Evolutionary conservation across 2,329 filamentous ascomycete species (phyloP), one percentile per base, ranked within the genome.

Genomic region (Pestalotiopsis fici): DNA sequence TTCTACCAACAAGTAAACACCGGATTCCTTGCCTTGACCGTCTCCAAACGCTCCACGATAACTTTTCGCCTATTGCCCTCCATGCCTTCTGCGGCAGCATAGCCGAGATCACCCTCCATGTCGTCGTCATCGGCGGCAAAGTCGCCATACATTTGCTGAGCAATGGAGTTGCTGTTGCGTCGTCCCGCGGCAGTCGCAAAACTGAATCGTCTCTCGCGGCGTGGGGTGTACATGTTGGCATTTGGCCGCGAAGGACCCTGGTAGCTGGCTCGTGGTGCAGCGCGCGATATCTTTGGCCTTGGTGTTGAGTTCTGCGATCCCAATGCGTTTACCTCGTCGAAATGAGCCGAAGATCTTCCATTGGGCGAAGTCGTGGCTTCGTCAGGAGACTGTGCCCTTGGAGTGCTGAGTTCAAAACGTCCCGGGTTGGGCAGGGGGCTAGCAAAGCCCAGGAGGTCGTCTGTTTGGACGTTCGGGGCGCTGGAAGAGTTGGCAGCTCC

Each of bases 1-100:
- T 15, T 62, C 83, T 83, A 98, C 84, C 96, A 99, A 93, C 96
- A 99, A 57, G 93, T 97, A 80, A 99, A 99, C 37, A 99, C 94
- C 2, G 96, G 96, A 77, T 97, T 97, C 78, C 92, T 92, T 77
- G 91, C 93, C 86, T 98, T 98, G 69, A 99, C 96, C 68, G 95
- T 93, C 84, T 99, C 96, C 67, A 99, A 82, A 70, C 96, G 87
- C 84, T 99, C 96, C 60, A 99, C 95, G 83, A 99, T 98, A 60
- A 99, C 96, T 80, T 96, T 97, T 74, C 95, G 88, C 78, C 92
- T 90, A 75, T 94, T 93, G 13, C 93, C 93, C 80, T 98, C 96
- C 88, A 97, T 94, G 28, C 94, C 96, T 78, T 95, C 93, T 0
- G 96, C 96, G 1, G 95, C 95, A 12, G 95, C 94, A 80, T 97